Base-by-base conservation (phyloP, 345 rosid genomes). In the Sisymbrium irio region DNA sequence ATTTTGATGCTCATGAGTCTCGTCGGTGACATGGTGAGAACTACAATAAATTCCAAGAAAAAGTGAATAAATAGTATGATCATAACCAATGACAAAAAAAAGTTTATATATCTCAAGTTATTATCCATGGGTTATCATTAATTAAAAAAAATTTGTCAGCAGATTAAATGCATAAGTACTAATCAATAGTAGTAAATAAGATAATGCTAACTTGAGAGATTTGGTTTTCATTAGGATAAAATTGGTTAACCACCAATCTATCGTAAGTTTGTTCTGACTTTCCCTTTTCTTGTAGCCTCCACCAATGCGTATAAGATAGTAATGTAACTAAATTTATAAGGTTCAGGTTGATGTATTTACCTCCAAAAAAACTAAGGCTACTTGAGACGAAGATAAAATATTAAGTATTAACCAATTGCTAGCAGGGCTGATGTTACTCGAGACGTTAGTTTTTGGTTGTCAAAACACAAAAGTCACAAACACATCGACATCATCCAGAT, bases 181-280 rank as follows among this genome's bases (percentile, higher is more conserved):
- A 39, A 11, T 40, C 19, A 65, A 22, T 9, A 50, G 8, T 3
- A 11, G 0, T 0, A 28, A 9, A 54, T 17, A 11, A 70, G 35
- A 71, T 59, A 58, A 22, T 35, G 59, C 58, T 20, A 60, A 57
- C 30, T 33, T 41, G 40, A 55, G 25, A 22, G 3, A 22, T 22
- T 22, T 22, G 25, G 25, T 22, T 22, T 22, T 22, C 42, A 41
- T 67, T 65, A 69, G 79, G 77, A 76, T 54, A 76, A 76, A 71
- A 74, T 74, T 41, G 78, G 78, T 77, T 68, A 83, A 74, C 83
- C 82, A 77, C 80, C 78, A 68, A 32, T 4, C n/a, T n/a, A n/a
- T n/a, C n/a, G n/a, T n/a, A n/a, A 15, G 9, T 30, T 55, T 54
- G 51, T 59, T n/a, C n/a, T 19, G 58, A 70, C 57, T 45, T 58